phyloP scores from a whole-genome alignment of 768 basidiomycete species.

The Paxillus ammoniavirescens region DNA sequence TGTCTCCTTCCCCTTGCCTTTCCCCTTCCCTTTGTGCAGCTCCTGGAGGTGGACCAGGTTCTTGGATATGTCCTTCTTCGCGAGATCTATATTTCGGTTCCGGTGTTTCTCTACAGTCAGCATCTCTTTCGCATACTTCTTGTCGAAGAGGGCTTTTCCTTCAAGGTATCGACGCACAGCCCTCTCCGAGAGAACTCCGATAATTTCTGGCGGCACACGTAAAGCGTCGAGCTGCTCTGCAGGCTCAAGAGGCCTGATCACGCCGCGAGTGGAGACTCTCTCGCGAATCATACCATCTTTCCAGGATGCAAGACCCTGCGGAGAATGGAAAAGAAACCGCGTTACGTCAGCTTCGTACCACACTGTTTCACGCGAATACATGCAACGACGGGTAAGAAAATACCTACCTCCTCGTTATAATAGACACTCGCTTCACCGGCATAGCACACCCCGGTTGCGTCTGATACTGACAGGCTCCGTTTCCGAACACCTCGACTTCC shows the following conservation, averaged over 20 bases:
- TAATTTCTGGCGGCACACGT: constrained; percentile 56
- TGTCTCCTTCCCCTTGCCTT: constrained; percentile 19
- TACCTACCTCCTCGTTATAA: constrained; percentile 43
- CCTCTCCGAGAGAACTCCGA: constrained; percentile 77
- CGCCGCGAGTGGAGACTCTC: constrained; percentile 77
- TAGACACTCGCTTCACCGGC: constrained; percentile 71
- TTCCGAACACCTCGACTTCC: constrained; percentile 20
- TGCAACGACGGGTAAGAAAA: neutral
- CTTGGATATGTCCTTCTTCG: constrained; percentile 58
- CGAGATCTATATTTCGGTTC: constrained; percentile 59
- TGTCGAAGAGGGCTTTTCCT: constrained; percentile 56
- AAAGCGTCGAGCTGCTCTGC: constrained; percentile 66
- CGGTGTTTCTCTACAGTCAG: constrained; percentile 66
- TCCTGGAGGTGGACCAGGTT: constrained; percentile 48
- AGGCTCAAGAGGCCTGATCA: constrained; percentile 80
- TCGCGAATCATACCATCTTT: constrained; percentile 83
- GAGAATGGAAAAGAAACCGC: neutral
- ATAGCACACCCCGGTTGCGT: constrained; percentile 21
- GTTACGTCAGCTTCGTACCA: constrained; percentile 2
- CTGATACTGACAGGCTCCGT: constrained; percentile 10
- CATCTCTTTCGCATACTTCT: constrained; percentile 59
- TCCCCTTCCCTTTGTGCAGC: constrained; percentile 14
- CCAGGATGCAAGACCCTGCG: constrained; percentile 37
- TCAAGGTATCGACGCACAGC: constrained; percentile 75
- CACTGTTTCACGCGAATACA: neutral